Conservation (phyloP, 768 basidiomycete species). For the Butyriboletus loyo region DNA sequence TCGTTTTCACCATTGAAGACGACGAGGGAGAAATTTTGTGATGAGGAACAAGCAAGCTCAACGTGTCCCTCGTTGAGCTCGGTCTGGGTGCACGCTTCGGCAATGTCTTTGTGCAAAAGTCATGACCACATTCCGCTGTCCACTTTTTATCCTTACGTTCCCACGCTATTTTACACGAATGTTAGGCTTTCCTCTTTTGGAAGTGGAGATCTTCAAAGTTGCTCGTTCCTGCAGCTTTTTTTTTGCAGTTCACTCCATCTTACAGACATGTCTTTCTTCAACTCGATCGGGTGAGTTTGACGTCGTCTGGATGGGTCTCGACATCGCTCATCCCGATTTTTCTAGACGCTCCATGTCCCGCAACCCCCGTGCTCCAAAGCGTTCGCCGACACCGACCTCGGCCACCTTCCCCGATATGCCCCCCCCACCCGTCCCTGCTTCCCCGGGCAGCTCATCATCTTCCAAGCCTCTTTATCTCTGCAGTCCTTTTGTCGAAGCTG, state of each 20-base stretch:
- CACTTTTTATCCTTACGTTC: slow-evolving; percentile 6
- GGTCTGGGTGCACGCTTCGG: slow-evolving; percentile 14
- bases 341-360: slow-evolving; percentile 73
- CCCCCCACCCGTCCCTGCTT: slow-evolving; percentile 39
- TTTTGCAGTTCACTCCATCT: background rate
- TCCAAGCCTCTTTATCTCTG: slow-evolving; percentile 82
- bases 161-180: slow-evolving; percentile 17
- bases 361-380: slow-evolving; percentile 64
- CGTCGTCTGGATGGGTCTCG: background rate
- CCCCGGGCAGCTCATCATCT: slow-evolving; percentile 28
- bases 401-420: slow-evolving; percentile 50
- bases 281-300: slow-evolving; percentile 65
- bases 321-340: slow-evolving; percentile 1
- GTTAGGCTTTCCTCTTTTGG: slow-evolving; percentile 4
- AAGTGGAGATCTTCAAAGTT: background rate
- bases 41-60: slow-evolving; percentile 26
- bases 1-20: slow-evolving; percentile 46
- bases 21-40: background rate
- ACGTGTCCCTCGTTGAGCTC: slow-evolving; percentile 9
- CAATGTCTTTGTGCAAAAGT: slow-evolving; percentile 7
- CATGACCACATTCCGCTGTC: background rate
- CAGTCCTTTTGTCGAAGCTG: slow-evolving; percentile 92
- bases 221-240: background rate
- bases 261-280: slow-evolving; percentile 75
- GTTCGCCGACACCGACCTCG: slow-evolving; percentile 74